Conservation (phyloP, 2,329 filamentous ascomycete genomes). For the Thelonectria blattea region DNA sequence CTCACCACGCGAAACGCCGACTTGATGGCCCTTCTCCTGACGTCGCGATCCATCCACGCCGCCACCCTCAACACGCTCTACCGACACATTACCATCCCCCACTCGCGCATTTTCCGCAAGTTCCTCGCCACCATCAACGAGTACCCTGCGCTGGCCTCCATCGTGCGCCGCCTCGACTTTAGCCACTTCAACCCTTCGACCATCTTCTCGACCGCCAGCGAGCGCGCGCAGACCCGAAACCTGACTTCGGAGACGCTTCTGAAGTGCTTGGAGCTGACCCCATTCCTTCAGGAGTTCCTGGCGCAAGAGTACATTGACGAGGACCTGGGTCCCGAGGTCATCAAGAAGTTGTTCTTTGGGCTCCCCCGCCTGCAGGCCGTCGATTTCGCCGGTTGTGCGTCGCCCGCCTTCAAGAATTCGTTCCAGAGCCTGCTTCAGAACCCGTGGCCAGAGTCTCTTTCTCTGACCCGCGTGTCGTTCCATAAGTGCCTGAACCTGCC, state of each 20-base stretch:
- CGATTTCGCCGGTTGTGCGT: constrained; percentile 80
- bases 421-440: constrained; percentile 63
- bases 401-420: constrained; percentile 67
- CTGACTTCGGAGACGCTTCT: constrained; percentile 75
- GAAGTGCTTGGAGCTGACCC: constrained; percentile 73
- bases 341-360: constrained; percentile 73
- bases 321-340: constrained; percentile 71
- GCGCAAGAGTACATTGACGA: constrained; percentile 82
- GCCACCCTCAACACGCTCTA: constrained; percentile 79
- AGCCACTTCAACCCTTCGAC: constrained; percentile 85
- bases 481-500: constrained; percentile 80
- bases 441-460: constrained; percentile 60
- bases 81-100: constrained; percentile 79
- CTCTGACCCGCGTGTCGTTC: constrained; percentile 72
- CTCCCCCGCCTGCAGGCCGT: constrained; percentile 69
- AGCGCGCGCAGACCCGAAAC: constrained; percentile 77
- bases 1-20: constrained; percentile 79
- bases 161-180: constrained; percentile 82
- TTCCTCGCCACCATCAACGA: constrained; percentile 72
- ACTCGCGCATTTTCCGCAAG: constrained; percentile 84
- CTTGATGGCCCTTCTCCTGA: constrained; percentile 75
- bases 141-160: constrained; percentile 72
- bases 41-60: constrained; percentile 76
- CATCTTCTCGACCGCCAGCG: constrained; percentile 75
- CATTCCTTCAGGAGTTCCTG: constrained; percentile 78